Evolutionary conservation across 768 basidiomycete species (phyloP).

Genomic region (Stropharia rugosoannulata): DNA sequence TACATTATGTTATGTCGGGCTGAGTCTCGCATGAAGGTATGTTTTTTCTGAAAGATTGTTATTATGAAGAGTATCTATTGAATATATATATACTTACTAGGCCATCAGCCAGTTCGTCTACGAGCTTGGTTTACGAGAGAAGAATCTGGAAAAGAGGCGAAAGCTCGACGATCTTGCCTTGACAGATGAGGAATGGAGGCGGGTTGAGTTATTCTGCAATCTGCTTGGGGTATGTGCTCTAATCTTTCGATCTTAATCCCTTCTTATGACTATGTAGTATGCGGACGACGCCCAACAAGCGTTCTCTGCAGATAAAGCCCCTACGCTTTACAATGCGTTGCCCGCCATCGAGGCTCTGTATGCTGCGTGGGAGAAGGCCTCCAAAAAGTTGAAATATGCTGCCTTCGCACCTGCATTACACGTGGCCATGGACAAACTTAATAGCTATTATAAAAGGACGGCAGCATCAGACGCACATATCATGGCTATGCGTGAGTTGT

Average conservation of each 20-base stretch:
- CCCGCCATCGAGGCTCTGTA: slow-evolving; percentile 24
- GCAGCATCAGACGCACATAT: slow-evolving; percentile 26
- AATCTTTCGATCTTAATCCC: neutral
- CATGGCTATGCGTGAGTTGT: slow-evolving; percentile 21
- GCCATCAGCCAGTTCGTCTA: slow-evolving; percentile 6
- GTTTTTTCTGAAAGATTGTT: too few species aligned
- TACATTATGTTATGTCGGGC: slow-evolving; percentile 14
- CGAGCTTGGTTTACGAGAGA: slow-evolving; percentile 6
- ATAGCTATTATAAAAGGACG: slow-evolving; percentile 25
- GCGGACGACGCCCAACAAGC: slow-evolving; percentile 11
- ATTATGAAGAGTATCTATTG: too few species aligned
- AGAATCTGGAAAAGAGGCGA: neutral
- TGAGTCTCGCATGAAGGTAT: neutral
- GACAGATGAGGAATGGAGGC: slow-evolving; percentile 9
- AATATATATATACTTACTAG: neutral
- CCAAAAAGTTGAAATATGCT: slow-evolving; percentile 11
- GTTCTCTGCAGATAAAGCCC: slow-evolving; percentile 13
- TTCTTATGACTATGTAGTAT: neutral
- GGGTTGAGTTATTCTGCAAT: slow-evolving; percentile 10
- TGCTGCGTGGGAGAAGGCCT: slow-evolving; percentile 18
- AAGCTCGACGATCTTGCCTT: slow-evolving; percentile 7
- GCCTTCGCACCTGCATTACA: slow-evolving; percentile 17
- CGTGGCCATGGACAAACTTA: slow-evolving; percentile 19
- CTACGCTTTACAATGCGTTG: slow-evolving; percentile 22
- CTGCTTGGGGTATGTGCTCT: slow-evolving; percentile 4